Conservation (phyloP, 768 basidiomycete genomes). For the Tremella mesenterica region DNA sequence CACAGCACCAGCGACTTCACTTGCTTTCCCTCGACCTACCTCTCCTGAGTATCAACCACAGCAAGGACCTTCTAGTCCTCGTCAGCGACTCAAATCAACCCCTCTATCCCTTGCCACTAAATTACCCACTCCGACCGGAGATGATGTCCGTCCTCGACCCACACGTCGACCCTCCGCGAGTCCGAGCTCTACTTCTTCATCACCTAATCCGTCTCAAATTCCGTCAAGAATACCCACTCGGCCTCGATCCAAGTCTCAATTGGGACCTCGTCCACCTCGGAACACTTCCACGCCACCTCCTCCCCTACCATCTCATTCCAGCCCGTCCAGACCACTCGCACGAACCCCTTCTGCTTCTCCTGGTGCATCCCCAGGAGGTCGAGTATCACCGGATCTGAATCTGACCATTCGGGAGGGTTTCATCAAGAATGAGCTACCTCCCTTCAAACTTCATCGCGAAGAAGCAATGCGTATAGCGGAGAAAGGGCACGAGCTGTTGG, state of each 20-base stretch:
- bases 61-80: not conserved
- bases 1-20: not conserved
- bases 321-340: too few species aligned
- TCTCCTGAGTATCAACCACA: not conserved
- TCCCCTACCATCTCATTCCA: too few species aligned
- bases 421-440: slow-evolving; percentile 37
- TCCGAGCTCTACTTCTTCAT: too few species aligned
- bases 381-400: slow-evolving; percentile 1
- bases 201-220: too few species aligned
- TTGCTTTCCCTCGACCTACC: not conserved
- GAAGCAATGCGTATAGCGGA: slow-evolving; percentile 32
- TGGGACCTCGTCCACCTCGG: not conserved
- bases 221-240: not conserved
- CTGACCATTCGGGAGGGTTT: slow-evolving; percentile 17
- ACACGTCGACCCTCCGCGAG: too few species aligned
- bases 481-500: slow-evolving; percentile 16
- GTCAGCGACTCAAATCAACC: not conserved
- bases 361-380: not conserved
- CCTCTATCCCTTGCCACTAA: not conserved
- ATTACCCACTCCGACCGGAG: not conserved
- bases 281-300: too few species aligned
- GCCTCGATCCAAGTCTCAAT: not conserved
- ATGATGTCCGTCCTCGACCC: too few species aligned
- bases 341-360: not conserved
- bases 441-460: slow-evolving; percentile 25